Evolutionary conservation across 1,284 basidiomycete species (phyloP), one percentile per base, ranked within the genome.

Genomic region (Apiotrichum veenhuisii): DNA sequence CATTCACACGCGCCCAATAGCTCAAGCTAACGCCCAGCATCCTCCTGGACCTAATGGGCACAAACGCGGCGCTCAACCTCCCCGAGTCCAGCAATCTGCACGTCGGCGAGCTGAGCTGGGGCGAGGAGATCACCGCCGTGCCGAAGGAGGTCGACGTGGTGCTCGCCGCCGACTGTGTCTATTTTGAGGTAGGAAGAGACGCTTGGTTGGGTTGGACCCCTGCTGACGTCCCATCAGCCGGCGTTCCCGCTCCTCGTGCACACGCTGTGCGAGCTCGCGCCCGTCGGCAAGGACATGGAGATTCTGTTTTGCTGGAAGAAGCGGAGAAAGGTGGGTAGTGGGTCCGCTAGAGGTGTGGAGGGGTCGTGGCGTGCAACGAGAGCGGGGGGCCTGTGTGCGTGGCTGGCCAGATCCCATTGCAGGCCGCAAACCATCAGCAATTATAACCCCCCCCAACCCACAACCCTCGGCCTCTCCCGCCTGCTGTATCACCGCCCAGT

Each of bases 271-370:
- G 83, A 86, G 42, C 82, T 96, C 20, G 70, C 80, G 10, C 76
- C 72, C 0, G 54, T 69, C 3, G 73, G 71, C 2, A 80, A 73
- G 51, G 74, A 77, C 23, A 84, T 86, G 8, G 87, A 91, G 60
- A 82, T 92, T 55, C 74, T 91, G 25, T 95, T 97, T 73, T 94
- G 91, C 74, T 95, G 92, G 78, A 93, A 94, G 78, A 95, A 95
- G 71, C 82, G 92, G 48, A 82, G 93, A 75, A 95, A 93, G 84
- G 90, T 88, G 47, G 38, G 65, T 55, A n/a, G n/a, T 30, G 25
- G 23, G 37, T 3, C 38, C 15, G 38, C 14, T 18, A 26, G 22
- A 26, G n/a, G 11, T 7, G 18, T 15, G 33, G 25, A 12, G 36
- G n/a, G 37, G 1, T 18, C 8, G 38, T 40, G n/a, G 27, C 2